phyloP scores from a whole-genome alignment of 2,329 filamentous ascomycete genomes.

The Curvularia sp. region DNA sequence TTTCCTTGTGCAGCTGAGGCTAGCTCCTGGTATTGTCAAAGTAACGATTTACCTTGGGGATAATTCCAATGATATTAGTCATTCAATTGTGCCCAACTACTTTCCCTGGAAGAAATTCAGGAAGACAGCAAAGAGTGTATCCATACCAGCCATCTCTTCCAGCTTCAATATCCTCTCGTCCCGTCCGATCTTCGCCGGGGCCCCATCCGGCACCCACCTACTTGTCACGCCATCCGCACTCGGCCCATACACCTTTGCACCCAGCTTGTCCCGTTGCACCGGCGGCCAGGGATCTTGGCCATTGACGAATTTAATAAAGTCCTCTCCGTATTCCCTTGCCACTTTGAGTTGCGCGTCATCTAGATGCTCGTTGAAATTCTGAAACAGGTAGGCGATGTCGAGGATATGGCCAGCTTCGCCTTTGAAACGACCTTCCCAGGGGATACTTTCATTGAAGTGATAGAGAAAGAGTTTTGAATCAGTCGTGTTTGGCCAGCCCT shows the following conservation, averaged over 20 bases:
- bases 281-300: conserved; percentile 44
- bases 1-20: background rate
- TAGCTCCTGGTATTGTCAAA: background rate
- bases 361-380: conserved; percentile 43
- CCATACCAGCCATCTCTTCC: conserved; percentile 36
- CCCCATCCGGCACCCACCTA: conserved; percentile 35
- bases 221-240: conserved; percentile 36
- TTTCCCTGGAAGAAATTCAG: conserved; percentile 38
- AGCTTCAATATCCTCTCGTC: conserved; percentile 35
- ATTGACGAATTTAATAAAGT: conserved; percentile 46
- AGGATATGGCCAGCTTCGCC: conserved; percentile 46
- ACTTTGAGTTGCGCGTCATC: conserved; percentile 31
- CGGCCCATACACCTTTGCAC: conserved; percentile 42
- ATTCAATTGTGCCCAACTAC: background rate
- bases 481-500: conserved; percentile 41
- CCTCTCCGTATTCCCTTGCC: conserved; percentile 34
- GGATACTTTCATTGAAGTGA: conserved; percentile 46
- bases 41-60: background rate
- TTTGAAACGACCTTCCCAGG: conserved; percentile 46
- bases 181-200: conserved; percentile 38
- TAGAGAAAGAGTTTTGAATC: conserved; percentile 43
- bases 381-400: conserved; percentile 45
- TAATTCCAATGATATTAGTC: background rate
- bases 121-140: conserved; percentile 33
- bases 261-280: conserved; percentile 28